Percentiles rank a stretch among this genome's conserved stretches.
Conservation (phyloP, 78 protist species). For the Mastigamoeba balamuthi region DNA sequence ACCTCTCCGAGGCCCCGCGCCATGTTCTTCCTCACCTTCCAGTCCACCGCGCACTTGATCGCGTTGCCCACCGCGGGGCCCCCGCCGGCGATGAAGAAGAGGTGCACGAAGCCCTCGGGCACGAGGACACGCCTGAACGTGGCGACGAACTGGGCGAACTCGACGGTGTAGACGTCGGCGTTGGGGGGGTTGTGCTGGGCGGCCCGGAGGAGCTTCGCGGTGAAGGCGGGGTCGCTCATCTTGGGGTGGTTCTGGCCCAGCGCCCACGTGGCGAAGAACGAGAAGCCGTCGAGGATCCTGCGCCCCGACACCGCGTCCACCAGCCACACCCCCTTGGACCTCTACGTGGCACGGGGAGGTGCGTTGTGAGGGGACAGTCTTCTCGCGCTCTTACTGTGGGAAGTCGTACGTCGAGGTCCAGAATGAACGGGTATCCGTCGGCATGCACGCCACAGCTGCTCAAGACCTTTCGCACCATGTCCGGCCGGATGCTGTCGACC, state of each 20-base stretch:
- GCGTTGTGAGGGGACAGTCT: too few relatives aligned
- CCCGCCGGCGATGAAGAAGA: constrained; percentile 5
- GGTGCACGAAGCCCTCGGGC: constrained; percentile 5
- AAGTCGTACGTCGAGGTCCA: too few relatives aligned
- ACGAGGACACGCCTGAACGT: constrained; percentile 6
- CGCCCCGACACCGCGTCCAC: not conserved
- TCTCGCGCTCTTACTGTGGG: too few relatives aligned
- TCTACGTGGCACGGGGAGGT: too few relatives aligned
- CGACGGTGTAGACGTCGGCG: constrained; percentile 11
- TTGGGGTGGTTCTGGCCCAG: constrained; percentile 13
- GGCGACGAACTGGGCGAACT: constrained; percentile 10
- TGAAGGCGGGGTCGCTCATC: not conserved
- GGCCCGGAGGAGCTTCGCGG: not conserved
- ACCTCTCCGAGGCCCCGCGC: not conserved
- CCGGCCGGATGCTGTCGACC: too few relatives aligned
- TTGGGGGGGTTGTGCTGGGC: constrained; percentile 7
- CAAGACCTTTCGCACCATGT: too few relatives aligned
- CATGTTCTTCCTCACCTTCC: constrained; percentile 5
- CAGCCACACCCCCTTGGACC: not conserved
- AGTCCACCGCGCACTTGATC: not conserved
- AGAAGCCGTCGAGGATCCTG: constrained; percentile 1
- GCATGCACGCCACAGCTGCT: too few relatives aligned
- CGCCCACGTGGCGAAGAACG: constrained; percentile 4
- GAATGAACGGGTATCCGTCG: too few relatives aligned
- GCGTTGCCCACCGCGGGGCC: constrained; percentile 1